Percentiles rank a stretch among this genome's conserved stretches.
Conservation (phyloP, 306 rosid genomes). For the Vachellia collinsii region DNA sequence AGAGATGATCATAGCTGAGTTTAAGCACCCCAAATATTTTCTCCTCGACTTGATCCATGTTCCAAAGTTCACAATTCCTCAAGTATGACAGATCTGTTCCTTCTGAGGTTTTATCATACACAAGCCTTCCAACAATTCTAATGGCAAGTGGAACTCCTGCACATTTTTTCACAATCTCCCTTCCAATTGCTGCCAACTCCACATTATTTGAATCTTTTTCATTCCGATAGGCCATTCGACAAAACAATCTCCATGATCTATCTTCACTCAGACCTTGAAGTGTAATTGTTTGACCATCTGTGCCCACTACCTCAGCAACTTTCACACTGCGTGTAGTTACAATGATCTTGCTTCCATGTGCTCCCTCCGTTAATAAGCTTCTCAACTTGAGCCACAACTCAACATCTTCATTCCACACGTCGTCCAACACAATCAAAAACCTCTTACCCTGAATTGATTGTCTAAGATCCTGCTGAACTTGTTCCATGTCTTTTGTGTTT, state of each 20-base stretch:
- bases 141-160: conserved; percentile 1
- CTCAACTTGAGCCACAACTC: conserved; percentile 35
- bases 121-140: neutral
- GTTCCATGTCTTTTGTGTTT: conserved; percentile 32
- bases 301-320: conserved; percentile 22
- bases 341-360: conserved; percentile 42
- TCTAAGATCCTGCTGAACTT: conserved; percentile 23
- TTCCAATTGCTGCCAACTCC: neutral
- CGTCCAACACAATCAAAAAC: conserved; percentile 50
- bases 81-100: neutral
- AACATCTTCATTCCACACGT: conserved; percentile 42
- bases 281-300: neutral
- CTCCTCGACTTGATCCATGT: neutral
- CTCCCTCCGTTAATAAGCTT: conserved; percentile 38
- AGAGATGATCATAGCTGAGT: neutral
- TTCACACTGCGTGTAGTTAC: conserved; percentile 41
- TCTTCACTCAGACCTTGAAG: conserved; percentile 33
- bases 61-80: neutral
- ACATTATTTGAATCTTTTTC: conserved; percentile 26
- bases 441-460: conserved; percentile 25
- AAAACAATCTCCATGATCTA: conserved; percentile 38
- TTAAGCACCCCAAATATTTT: neutral
- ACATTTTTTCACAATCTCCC: neutral
- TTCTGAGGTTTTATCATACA: neutral
- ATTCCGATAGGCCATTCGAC: conserved; percentile 29